Conservation (phyloP, 352 stramenopile species). For the Thraustochytrium sp. region DNA sequence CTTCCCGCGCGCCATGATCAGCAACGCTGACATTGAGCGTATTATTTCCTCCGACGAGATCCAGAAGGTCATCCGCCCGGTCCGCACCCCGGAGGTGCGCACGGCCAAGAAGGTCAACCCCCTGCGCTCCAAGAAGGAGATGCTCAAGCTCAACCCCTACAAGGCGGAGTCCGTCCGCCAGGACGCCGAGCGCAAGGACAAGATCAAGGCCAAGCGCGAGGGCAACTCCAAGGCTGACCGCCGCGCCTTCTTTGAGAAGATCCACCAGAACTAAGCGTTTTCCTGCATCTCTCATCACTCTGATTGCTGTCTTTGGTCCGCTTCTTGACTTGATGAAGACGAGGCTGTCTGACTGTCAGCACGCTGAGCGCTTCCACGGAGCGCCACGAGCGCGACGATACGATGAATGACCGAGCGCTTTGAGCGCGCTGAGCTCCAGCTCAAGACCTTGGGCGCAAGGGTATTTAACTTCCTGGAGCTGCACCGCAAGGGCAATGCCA, state of each 20-base stretch:
- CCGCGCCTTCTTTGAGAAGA: slow-evolving; percentile 66
- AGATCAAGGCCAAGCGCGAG: slow-evolving; percentile 73
- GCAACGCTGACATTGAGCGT: slow-evolving; percentile 95
- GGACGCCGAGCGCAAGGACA: slow-evolving; percentile 61
- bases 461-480: too few relatives aligned
- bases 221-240: slow-evolving; percentile 67
- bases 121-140: slow-evolving; percentile 85
- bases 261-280: too few relatives aligned
- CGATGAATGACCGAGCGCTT: too few relatives aligned
- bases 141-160: slow-evolving; percentile 96
- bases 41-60: slow-evolving; percentile 99
- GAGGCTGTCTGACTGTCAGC: too few relatives aligned
- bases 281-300: too few relatives aligned
- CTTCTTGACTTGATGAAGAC: too few relatives aligned
- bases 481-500: too few relatives aligned
- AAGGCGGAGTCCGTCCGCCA: slow-evolving; percentile 76
- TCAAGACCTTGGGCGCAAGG: too few relatives aligned
- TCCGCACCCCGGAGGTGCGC: slow-evolving; percentile 78
- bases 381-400: too few relatives aligned
- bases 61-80: slow-evolving; percentile 90
- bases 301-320: too few relatives aligned
- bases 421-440: too few relatives aligned
- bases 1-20: slow-evolving; percentile 88
- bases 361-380: too few relatives aligned
- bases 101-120: slow-evolving; percentile 95